A percentile compares a stretch with the other conserved stretches of the same genome.
phyloP scores from a whole-genome alignment of 768 basidiomycete genomes.

The Ramaria rubella region DNA sequence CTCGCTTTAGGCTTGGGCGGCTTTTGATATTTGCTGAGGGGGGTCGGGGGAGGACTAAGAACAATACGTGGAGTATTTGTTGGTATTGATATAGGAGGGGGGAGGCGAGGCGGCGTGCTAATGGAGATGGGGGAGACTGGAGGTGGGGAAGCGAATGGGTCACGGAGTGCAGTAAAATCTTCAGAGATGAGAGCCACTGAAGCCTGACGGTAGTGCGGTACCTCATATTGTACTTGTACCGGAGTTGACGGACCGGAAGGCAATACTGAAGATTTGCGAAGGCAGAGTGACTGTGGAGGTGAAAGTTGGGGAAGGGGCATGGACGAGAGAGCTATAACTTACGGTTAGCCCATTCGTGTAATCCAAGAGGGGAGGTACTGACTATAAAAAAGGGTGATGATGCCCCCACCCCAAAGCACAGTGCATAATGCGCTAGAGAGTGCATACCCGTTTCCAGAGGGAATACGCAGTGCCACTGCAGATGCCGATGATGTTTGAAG shows the following conservation, averaged over 20 bases:
- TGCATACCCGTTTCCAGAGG: neutral
- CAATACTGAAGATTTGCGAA: neutral
- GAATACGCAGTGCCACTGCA: neutral
- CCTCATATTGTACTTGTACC: slow-evolving; percentile 1
- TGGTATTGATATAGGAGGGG: neutral
- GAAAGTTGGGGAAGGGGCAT: neutral
- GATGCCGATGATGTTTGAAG: slow-evolving; percentile 1
- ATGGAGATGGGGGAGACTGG: neutral
- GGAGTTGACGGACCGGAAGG: neutral
- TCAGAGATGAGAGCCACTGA: slow-evolving; percentile 8
- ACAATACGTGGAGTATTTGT: neutral
- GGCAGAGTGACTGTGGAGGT: neutral
- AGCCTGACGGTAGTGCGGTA: neutral
- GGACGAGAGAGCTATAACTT: neutral
- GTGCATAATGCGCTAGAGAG: slow-evolving; percentile 1
- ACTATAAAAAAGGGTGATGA: slow-evolving; percentile 8
- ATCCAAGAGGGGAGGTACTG: neutral
- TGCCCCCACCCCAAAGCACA: slow-evolving; percentile 3
- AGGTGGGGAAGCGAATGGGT: slow-evolving; percentile 9
- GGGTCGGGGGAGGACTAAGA: neutral
- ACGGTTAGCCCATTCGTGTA: neutral
- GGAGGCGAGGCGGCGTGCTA: neutral
- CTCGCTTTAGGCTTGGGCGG: neutral
- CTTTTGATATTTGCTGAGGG: neutral
- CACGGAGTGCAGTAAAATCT: slow-evolving; percentile 10